Evolutionary conservation across 306 rosid genomes (phyloP), one percentile per base, ranked within the genome.

Genomic region (Cucumis hystrix): DNA sequence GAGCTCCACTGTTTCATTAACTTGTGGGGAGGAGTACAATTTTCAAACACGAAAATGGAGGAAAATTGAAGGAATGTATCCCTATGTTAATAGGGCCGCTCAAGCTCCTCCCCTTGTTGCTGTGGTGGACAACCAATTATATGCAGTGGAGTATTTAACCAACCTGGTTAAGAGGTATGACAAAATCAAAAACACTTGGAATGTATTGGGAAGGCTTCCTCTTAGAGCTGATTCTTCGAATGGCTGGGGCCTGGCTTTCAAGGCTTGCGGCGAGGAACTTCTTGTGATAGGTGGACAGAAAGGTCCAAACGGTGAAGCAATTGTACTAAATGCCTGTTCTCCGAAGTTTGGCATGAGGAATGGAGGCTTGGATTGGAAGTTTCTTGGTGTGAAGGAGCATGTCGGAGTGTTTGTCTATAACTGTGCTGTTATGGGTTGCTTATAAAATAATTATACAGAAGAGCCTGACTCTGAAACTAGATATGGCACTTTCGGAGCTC

Each of bases 71-170:
- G 78, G 80, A 21, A 84, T 84, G 87, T 79, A 81, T 61, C 80
- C 87, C 2, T 64, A 43, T 66, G 75, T 33, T 13, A 78, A 78
- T 14, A 33, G 51, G 52, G 80, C 80, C 20, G 75, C 75, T 55
- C 77, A 69, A n/a, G 77, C 87, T 17, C 87, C 87, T 30, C 87
- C 87, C 43, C 79, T 84, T n/a, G 83, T 81, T 30, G 87, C 87
- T 7, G 87, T 84, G 14, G 84, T 84, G 33, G 78, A 84, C 28
- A 78, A 81, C 45, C 76, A 84, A 75, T 76, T 84, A 17, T 84
- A 81, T 63, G 58, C 80, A 5, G 87, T 78, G 23, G 84, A 84
- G 21, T 69, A 78, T 62, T n/a, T 60, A 3, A 78, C 78, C n/a
- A 81, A 84, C 40, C 51, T 66, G 39, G 81, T 84, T 8, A 78